These are phyloP conservation scores for Dendrobium huoshanense DNA, from an alignment of 106 monocot species.

Conservation along the genomic window DNA sequence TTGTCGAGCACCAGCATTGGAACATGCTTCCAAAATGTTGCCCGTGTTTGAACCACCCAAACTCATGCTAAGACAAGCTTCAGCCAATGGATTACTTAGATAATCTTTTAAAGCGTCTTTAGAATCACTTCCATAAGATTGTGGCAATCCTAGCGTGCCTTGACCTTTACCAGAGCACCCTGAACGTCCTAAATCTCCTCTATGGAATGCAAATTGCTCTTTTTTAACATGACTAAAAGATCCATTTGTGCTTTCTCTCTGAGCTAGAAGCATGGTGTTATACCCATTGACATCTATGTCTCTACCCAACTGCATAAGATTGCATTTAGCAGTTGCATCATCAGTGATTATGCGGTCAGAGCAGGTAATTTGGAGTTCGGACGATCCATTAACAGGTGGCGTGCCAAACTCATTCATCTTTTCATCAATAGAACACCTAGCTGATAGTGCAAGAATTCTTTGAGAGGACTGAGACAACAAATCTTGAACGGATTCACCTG, in stretches of 20 bases:
- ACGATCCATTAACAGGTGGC: conserved; percentile 13
- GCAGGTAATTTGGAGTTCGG: conserved; percentile 11
- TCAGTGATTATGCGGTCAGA: conserved; percentile 17
- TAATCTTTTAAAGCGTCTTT: conserved; percentile 29
- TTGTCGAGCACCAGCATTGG: conserved; percentile 17
- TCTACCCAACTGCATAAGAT: conserved; percentile 16
- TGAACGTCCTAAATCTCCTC: conserved; percentile 29
- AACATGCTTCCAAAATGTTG: conserved; percentile 25
- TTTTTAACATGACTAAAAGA: conserved; percentile 31
- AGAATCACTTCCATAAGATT: conserved; percentile 15
- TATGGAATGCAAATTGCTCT: conserved; percentile 30
- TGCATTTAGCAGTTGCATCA: conserved; percentile 20
- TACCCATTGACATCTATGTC: conserved; percentile 25
- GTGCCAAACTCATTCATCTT: conserved; percentile 18
- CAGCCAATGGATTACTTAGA: conserved; percentile 19
- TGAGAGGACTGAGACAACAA: conserved; percentile 19
- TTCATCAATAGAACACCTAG: conserved; percentile 29
- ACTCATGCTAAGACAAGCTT: conserved; percentile 47
- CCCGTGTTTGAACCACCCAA: conserved; percentile 42
- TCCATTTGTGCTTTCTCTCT: conserved; percentile 32
- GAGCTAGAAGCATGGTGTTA: conserved; percentile 20
- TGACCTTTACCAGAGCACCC: conserved; percentile 24
- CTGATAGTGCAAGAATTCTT: conserved; percentile 20
- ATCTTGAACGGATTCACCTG: neutral
- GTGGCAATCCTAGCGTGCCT: conserved; percentile 18